Evolutionary conservation across 2,329 filamentous ascomycete genomes (phyloP), one percentile per base, ranked within the genome.

Genomic region (Aspergillus sp.): DNA sequence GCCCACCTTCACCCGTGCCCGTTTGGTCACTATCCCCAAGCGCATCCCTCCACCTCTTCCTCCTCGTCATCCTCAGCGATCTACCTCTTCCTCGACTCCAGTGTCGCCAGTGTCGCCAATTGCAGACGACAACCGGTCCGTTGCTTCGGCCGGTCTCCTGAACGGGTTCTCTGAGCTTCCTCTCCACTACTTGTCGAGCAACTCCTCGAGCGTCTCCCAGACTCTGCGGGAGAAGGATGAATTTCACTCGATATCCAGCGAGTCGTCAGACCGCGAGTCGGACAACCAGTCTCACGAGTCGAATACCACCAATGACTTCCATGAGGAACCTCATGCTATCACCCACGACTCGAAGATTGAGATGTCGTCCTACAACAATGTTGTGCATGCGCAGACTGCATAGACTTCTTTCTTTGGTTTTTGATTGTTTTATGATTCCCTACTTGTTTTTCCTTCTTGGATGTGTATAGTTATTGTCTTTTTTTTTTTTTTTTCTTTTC

Each of bases 11-110:
- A 85, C 82, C 35, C 85, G 87, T 61, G 88, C 89, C 20, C 85
- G 85, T 44, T 74, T 96, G 44, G 88, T 96, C 23, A 90, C 82
- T 41, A 95, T 96, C 49, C 83, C 87, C 10, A 94, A 91, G 70
- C 80, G 89, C 32, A 69, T 84, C 1, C 60, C 53, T 15, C 81
- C 88, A 1, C 90, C 90, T 1, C 83, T 86, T 7, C 77, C 95
- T 10, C 90, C 90, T 1, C 77, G 81, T 3, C 78, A 90, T 43
- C 95, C 86, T 61, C 85, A 88, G 13, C 56, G 61, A 7, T 66
- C 66, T 45, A 53, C 49, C 51, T 59, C 52, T 47, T 52, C 51
- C 37, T 60, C 52, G 41, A 59, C 44, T 45, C 64, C 47, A 3
- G 51, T 25, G 12, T 63, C 61, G 1, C 53, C 60, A 3, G 54